Base-by-base conservation (phyloP, 768 basidiomycete species). In the Lepiota venenata region DNA sequence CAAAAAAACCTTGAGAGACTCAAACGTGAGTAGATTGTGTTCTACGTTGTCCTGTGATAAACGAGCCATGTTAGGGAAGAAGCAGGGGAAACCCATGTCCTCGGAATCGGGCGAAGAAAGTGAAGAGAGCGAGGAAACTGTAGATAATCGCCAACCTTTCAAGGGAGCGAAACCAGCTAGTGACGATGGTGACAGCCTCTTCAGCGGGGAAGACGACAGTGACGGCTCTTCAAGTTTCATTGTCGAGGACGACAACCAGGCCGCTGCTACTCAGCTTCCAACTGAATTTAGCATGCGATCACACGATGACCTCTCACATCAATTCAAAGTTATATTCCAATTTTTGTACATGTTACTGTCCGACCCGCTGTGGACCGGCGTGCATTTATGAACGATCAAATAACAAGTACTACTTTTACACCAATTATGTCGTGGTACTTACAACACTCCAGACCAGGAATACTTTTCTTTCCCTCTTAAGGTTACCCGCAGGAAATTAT, bases 271-370 rank as follows among this genome's bases (percentile, higher is more conserved):
- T 18, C 68, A 76, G 35, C 74, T 92, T n/a, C 91, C 91, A 8
- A 74, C 76, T 48, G 81, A 87, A 61, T 96, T 91, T 70, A 93
- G 90, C 67, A 84, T 89, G 84, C 79, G 80, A 51, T 76, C 84
- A 1, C 85, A 88, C 64, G 84, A 92, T 64, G 87, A 91, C 61
- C 73, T 88, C 16, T 71, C 80, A 12, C 80, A 87, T 58, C 88
- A 93, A 57, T 92, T 93, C 79, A 93, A 93, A 70, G 85, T 88
- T 37, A 77, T 93, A 41, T 93, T 91, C 60, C 93, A 96, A 63
- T 79, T 93, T 89, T 93, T 58, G 88, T 93, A 11, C 85, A 93
- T 60, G 71, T 95, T 39, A 87, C 88, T 36, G 83, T 91, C 27
- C 80, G 74, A 29, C 74, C 80, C 4, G 66, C 74, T 15, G 67